Percentiles rank a stretch among this genome's conserved stretches.
These are phyloP conservation scores for Scheffersomyces coipomensis DNA, from an alignment of 805 yeast genomes.

Conservation along the genomic window DNA sequence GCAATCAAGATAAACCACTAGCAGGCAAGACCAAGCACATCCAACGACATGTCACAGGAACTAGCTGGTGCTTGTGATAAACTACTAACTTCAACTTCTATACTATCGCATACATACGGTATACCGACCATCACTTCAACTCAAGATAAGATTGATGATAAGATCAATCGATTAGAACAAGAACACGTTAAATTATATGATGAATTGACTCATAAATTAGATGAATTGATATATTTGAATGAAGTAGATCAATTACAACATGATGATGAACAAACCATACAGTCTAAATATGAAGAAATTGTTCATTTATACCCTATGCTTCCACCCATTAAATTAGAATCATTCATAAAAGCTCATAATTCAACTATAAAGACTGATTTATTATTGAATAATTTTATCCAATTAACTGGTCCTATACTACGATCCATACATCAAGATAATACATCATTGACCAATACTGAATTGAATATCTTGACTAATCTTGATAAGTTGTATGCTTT, in stretches of 20 bases:
- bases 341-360: constrained; percentile 18
- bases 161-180: constrained; percentile 17
- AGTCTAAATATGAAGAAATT: constrained; percentile 13
- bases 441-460: constrained; percentile 24
- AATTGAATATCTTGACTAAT: constrained; percentile 19
- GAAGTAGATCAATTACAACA: constrained; percentile 17
- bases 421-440: constrained; percentile 31
- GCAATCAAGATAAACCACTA: too few species aligned
- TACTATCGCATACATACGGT: constrained; percentile 33
- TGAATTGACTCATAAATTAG: constrained; percentile 20
- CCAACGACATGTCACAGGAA: constrained; percentile 16
- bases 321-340: constrained; percentile 11
- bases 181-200: constrained; percentile 23
- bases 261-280: constrained; percentile 11
- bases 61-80: constrained; percentile 21
- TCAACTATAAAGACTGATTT: constrained; percentile 18
- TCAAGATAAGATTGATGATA: constrained; percentile 1
- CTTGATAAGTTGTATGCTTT: constrained; percentile 17
- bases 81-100: constrained; percentile 15
- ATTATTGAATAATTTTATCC: constrained; percentile 23
- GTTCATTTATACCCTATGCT: constrained; percentile 7
- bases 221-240: constrained; percentile 28
- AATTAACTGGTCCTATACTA: constrained; percentile 29
- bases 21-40: too few species aligned
- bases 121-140: constrained; percentile 18